Evolutionary conservation across 208 protist genomes (phyloP).

Genomic region (Naegleria lovaniensis): DNA sequence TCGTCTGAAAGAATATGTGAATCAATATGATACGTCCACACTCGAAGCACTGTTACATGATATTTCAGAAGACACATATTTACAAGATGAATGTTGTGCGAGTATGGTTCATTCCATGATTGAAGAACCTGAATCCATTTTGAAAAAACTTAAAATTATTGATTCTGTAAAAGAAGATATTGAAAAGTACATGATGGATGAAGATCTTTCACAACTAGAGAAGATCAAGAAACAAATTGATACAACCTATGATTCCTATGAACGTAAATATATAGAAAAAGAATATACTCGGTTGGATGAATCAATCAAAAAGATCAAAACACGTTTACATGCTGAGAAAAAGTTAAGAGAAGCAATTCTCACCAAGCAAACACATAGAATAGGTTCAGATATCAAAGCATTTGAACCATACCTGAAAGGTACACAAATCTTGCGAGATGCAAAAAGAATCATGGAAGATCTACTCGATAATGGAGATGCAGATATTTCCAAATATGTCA

Average conservation of each 20-base stretch:
- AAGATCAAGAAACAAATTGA: background rate
- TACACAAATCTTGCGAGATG: background rate
- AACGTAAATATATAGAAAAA: background rate
- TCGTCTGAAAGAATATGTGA: background rate
- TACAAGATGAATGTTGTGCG: background rate
- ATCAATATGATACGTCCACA: background rate
- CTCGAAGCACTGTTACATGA: background rate
- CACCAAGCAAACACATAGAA: background rate
- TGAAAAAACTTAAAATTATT: background rate
- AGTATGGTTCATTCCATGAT: background rate
- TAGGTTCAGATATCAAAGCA: background rate
- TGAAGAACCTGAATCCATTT: background rate
- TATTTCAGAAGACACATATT: background rate
- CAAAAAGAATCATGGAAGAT: background rate
- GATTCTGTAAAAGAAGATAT: background rate
- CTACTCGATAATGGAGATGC: background rate
- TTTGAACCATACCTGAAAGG: background rate
- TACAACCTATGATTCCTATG: background rate
- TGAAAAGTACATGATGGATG: background rate
- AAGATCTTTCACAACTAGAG: background rate
- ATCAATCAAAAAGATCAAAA: background rate
- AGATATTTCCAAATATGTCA: background rate
- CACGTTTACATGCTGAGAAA: background rate
- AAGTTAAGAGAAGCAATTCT: background rate
- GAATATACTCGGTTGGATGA: background rate